These are phyloP conservation scores for Leccinellum albellum DNA, from an alignment of 768 basidiomycete species.

Conservation along the genomic window DNA sequence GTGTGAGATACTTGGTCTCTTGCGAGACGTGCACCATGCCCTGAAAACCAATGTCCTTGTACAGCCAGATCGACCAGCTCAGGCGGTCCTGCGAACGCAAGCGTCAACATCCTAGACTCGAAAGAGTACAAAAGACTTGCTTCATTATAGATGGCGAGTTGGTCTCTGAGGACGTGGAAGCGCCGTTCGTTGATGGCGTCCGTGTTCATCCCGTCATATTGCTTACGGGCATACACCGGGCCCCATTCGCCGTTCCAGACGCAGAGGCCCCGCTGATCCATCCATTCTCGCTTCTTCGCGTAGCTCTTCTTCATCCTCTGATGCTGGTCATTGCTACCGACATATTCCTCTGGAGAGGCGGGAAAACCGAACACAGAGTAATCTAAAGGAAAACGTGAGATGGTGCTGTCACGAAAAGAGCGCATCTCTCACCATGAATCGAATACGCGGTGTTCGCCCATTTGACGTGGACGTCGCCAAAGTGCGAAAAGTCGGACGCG, in stretches of 20 bases:
- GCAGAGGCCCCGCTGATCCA: conserved; percentile 61
- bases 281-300: conserved; percentile 74
- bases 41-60: conserved; percentile 85
- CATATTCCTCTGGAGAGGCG: conserved; percentile 50
- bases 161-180: conserved; percentile 67
- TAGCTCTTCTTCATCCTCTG: conserved; percentile 53
- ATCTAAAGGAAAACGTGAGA: conserved; percentile 12
- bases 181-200: conserved; percentile 63
- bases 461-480: conserved; percentile 55
- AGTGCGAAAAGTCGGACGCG: conserved; percentile 72
- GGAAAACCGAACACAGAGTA: conserved; percentile 64
- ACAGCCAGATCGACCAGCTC: conserved; percentile 85
- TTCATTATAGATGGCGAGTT: conserved; percentile 66
- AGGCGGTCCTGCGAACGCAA: conserved; percentile 46
- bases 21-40: conserved; percentile 76
- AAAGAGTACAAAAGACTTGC: not conserved
- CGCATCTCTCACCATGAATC: conserved; percentile 53
- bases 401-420: not conserved
- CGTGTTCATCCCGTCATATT: conserved; percentile 55
- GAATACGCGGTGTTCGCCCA: conserved; percentile 75
- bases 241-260: conserved; percentile 86
- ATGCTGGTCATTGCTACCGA: conserved; percentile 49
- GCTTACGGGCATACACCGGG: conserved; percentile 68
- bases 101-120: not conserved
- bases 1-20: conserved; percentile 67